Conservation (phyloP, 2,329 filamentous ascomycete species). For the Penicillium sp. region DNA sequence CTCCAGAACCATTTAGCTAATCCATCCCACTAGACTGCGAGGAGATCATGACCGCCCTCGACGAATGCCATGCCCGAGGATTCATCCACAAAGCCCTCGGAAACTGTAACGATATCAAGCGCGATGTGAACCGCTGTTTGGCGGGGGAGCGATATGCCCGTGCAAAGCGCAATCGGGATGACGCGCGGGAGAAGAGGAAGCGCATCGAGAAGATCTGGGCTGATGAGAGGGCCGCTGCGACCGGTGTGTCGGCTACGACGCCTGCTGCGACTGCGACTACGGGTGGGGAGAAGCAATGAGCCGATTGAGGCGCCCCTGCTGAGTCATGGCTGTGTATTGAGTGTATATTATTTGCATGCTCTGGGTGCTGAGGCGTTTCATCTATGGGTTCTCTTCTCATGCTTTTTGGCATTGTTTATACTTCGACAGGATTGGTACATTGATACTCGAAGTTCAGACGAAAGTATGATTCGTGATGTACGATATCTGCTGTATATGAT, state of each 20-base stretch:
- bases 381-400: constrained; percentile 4
- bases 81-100: constrained; percentile 92
- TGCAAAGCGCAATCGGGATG: constrained; percentile 75
- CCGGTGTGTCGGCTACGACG: constrained; percentile 12
- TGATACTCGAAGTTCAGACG: not conserved
- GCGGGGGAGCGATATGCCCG: constrained; percentile 78
- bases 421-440: not conserved
- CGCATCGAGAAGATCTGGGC: constrained; percentile 78
- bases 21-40: constrained; percentile 72
- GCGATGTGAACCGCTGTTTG: constrained; percentile 82
- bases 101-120: constrained; percentile 87
- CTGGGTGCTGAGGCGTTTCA: constrained; percentile 9
- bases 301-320: not conserved
- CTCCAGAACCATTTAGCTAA: constrained; percentile 9
- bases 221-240: constrained; percentile 54
- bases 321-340: not conserved
- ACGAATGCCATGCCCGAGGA: constrained; percentile 90
- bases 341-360: constrained; percentile 14
- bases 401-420: not conserved
- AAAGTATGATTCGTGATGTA: constrained; percentile 22
- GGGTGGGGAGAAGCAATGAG: constrained; percentile 9
- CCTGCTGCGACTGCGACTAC: not conserved
- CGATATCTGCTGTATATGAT: constrained; percentile 19
- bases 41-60: constrained; percentile 89
- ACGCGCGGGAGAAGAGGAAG: constrained; percentile 71